Evolutionary conservation across 305 asterid genomes (phyloP).

Genomic region (Solanum chacoense): DNA sequence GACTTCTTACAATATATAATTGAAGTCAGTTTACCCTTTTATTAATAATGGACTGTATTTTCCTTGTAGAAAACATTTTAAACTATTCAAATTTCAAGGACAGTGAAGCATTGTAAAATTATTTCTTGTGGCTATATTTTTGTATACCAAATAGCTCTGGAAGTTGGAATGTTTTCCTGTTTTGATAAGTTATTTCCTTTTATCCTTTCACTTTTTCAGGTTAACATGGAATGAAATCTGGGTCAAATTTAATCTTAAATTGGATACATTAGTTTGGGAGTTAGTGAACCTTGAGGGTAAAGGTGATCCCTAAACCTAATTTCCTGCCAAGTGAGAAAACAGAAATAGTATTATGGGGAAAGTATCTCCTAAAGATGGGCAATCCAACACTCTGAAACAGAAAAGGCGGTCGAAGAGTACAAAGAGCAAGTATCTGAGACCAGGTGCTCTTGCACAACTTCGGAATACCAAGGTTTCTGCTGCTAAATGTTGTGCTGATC

Average conservation of each 20-base stretch:
- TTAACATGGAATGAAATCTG: not conserved
- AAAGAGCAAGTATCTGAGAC: slow-evolving; percentile 55
- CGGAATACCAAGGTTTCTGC: slow-evolving; percentile 64
- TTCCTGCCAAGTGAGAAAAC: not conserved
- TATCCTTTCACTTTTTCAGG: not conserved
- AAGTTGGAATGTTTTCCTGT: not conserved
- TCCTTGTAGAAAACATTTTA: not conserved
- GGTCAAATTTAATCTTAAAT: not conserved
- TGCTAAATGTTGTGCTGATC: slow-evolving; percentile 63
- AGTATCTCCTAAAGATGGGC: slow-evolving; percentile 45
- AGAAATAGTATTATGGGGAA: slow-evolving; percentile 41
- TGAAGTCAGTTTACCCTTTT: not conserved
- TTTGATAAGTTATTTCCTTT: not conserved
- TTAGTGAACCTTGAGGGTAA: not conserved
- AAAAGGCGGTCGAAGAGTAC: slow-evolving; percentile 38
- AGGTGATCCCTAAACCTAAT: not conserved
- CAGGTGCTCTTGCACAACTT: slow-evolving; percentile 83
- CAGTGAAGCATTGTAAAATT: not conserved
- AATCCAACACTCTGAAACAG: slow-evolving; percentile 33
- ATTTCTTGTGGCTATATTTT: not conserved
- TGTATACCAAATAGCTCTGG: not conserved
- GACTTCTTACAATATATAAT: not conserved
- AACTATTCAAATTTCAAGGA: not conserved
- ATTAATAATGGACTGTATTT: not conserved
- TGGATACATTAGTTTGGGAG: not conserved